Evolutionary conservation across 352 stramenopile genomes (phyloP).

Genomic region (Globisporangium takayamanum): DNA sequence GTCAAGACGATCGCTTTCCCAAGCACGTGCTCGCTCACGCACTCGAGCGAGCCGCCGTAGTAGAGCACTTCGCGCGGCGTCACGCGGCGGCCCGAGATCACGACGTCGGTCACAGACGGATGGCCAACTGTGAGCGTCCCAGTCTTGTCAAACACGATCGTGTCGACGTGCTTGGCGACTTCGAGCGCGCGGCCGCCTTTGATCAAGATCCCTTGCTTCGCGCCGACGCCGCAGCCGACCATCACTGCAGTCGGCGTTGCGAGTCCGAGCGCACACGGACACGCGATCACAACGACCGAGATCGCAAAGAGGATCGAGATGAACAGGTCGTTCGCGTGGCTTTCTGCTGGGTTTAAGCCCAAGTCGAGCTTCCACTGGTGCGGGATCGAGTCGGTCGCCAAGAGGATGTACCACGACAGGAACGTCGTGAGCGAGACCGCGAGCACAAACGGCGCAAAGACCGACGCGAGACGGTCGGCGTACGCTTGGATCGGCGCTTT

Average conservation of each 20-base stretch:
- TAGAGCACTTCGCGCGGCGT: conserved; percentile 70
- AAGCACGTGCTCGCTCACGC: conserved; percentile 81
- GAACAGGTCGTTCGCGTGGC: conserved; percentile 62
- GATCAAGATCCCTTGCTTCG: conserved; percentile 86
- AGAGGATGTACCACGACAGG: conserved; percentile 45
- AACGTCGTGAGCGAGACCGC: conserved; percentile 52
- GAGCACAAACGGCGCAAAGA: conserved; percentile 69
- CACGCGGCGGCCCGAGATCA: conserved; percentile 55
- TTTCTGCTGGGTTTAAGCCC: conserved; percentile 35
- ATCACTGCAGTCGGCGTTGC: conserved; percentile 84
- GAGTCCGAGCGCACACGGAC: conserved; percentile 76
- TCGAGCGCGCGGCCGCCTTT: conserved; percentile 81
- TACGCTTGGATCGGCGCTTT: conserved; percentile 87
- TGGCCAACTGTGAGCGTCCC: conserved; percentile 86
- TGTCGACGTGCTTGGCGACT: conserved; percentile 77
- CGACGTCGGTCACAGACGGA: conserved; percentile 72
- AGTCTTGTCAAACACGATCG: conserved; percentile 93
- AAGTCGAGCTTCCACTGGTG: conserved; percentile 42
- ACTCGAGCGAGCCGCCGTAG: conserved; percentile 74
- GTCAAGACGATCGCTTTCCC: conserved; percentile 78
- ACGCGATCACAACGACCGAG: conserved; percentile 86
- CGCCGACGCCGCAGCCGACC: conserved; percentile 83
- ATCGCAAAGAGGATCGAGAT: conserved; percentile 82
- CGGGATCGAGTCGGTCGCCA: conserved; percentile 46
- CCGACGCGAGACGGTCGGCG: conserved; percentile 54